phyloP scores from a whole-genome alignment of 2,329 filamentous ascomycete species.

The Fusarium duplospermum region DNA sequence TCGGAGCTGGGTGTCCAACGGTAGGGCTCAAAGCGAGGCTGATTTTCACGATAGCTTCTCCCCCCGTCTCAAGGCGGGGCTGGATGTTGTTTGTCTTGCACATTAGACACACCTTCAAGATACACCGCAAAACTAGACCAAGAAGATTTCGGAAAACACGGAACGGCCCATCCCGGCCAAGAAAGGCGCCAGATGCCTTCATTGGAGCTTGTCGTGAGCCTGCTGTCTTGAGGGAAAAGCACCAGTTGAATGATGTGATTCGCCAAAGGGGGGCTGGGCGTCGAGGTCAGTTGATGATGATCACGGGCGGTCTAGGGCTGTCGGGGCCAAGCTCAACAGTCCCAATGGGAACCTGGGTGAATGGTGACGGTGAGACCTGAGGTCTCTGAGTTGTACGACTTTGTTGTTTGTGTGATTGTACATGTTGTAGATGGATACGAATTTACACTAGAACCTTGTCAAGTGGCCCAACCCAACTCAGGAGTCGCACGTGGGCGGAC shows the following conservation, averaged over 20 bases:
- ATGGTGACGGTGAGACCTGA: constrained; percentile 8
- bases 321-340: constrained; percentile 20
- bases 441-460: background rate
- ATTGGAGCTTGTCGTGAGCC: constrained; percentile 3
- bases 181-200: background rate
- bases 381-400: constrained; percentile 21
- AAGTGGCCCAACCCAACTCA: constrained; percentile 3
- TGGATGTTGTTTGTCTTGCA: background rate
- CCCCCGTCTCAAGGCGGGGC: background rate
- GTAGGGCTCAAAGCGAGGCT: constrained; percentile 26
- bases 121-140: background rate
- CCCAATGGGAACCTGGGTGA: constrained; percentile 4
- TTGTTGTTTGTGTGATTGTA: constrained; percentile 5
- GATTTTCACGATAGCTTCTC: constrained; percentile 19
- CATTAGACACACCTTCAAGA: background rate
- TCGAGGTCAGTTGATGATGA: constrained; percentile 32
- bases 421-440: background rate
- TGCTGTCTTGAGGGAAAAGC: constrained; percentile 1
- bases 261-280: constrained; percentile 7
- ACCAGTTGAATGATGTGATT: constrained; percentile 24
- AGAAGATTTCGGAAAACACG: constrained; percentile 21
- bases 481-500: constrained; percentile 13
- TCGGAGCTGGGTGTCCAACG: background rate
- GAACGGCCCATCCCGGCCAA: constrained; percentile 36
- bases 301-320: constrained; percentile 19